These are phyloP conservation scores for Selaginella tamariscina DNA, from an alignment of 75 land plant genomes.

Conservation along the genomic window DNA sequence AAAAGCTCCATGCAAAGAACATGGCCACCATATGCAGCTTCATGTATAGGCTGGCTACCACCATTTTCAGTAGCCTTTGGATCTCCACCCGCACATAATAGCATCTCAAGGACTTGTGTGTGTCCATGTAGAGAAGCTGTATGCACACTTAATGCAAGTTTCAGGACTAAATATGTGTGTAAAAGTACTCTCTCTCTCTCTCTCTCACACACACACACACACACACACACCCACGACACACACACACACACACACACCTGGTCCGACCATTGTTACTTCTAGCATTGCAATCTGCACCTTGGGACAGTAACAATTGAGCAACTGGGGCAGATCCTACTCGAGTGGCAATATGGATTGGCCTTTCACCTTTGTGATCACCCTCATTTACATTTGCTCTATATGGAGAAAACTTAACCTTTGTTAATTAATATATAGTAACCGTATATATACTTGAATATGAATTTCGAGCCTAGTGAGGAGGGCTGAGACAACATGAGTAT, in stretches of 20 bases:
- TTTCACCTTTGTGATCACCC: conserved; percentile 35
- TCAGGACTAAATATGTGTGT: not conserved
- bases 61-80: conserved; percentile 24
- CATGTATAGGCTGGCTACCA: conserved; percentile 35
- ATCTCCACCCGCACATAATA: conserved; percentile 21
- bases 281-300: conserved; percentile 21
- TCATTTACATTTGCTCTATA: conserved; percentile 30
- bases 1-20: conserved; percentile 29
- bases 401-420: not conserved
- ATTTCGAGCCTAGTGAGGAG: conserved; percentile 25
- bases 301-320: conserved; percentile 19
- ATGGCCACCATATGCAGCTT: conserved; percentile 36
- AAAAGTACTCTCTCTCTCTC: not conserved
- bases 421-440: not conserved
- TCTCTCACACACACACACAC: not conserved
- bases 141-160: conserved; percentile 23
- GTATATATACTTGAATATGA: not conserved
- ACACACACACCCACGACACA: not conserved
- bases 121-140: conserved; percentile 36
- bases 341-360: conserved; percentile 32
- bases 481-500: conserved; percentile 22
- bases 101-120: conserved; percentile 20
- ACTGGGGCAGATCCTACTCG: conserved; percentile 27
- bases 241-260: conserved; percentile 16
- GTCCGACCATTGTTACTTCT: conserved; percentile 38